Evolutionary conservation across 2,329 filamentous ascomycete species (phyloP), one percentile per base, ranked within the genome.

Genomic region (Aspergillus cejpii): DNA sequence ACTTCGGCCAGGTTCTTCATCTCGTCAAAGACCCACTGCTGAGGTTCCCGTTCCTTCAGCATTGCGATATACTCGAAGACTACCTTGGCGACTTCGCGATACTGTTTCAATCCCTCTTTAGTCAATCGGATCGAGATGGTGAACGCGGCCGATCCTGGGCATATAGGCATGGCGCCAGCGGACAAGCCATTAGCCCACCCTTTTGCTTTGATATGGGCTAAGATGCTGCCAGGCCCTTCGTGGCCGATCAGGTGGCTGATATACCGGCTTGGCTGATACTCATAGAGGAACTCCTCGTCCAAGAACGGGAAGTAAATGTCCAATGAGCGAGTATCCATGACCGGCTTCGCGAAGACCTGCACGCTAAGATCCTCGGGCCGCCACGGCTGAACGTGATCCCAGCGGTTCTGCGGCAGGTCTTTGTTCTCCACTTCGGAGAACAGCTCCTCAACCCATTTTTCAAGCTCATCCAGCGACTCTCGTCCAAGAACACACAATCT

Each of bases 11-110:
- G 82, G 27, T 83, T 83, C 66, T 89, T 91, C 66, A 92, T 85
- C 68, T 98, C 92, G 24, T 94, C 80, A 47, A 92, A 90, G 46
- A 97, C 89, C 92, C 92, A 97, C 63, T 94, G 76, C 55, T 94
- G 84, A 0, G 91, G 90, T 4, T 84, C 79, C 2, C 77, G 76
- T 57, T 94, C 86, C 51, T 81, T 82, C 44, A 98, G 78, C 64
- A 98, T 79, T 8, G 88, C 82, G 51, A 97, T 82, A 59, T 98
- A 98, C 63, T 94, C 84, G 70, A 96, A 96, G 50, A 95, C 77
- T 23, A 83, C 79, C 65, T 90, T 90, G 51, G 85, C 77, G 14
- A 96, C 80, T 58, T 94, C 85, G 46, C 83, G 77, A 68, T 94
- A 92, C 55, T 91, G 76, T 58, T 84, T 84, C 43, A 94, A 69